Evolutionary conservation across 2,329 filamentous ascomycete species (phyloP), one percentile per base, ranked within the genome.

Genomic region (Thelonectria blattea): DNA sequence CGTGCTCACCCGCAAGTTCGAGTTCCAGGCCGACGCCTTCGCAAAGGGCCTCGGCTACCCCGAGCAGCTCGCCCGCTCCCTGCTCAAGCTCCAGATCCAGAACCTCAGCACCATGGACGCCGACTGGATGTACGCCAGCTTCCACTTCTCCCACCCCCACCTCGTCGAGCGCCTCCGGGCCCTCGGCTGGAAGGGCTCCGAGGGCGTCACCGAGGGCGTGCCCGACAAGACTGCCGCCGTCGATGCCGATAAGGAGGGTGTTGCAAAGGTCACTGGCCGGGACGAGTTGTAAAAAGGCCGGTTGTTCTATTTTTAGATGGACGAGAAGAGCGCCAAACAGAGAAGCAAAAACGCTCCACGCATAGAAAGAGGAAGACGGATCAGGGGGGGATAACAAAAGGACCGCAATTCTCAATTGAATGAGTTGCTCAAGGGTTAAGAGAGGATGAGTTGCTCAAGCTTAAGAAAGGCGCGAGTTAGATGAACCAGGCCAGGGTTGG

Each of bases 81-180:
- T 99, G 65, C 93, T 99, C 80, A 97, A 97, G 82, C 90, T 99
- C 53, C 96, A 99, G 80, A 92, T 97, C 72, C 93, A 98, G 82
- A 99, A 99, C 75, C 84, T 99, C 68, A 96, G 92, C 78, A 96
- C 92, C 63, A 98, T 99, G 94, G 95, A 99, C 72, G 95, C 95
- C 27, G 96, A 99, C 79, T 96, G 91, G 91, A 88, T 97, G 85
- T 99, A 96, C 78, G 95, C 95, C 55, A 96, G 90, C 79, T 99
- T 98, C 83, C 93, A 99, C 81, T 97, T 96, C 84, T 97, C 94
- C 22, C 95, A 99, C 79, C 95, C 95, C 1, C 97, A 98, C 68
- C 82, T 99, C 67, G 91, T 93, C 1, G 96, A 99, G 84, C 88
- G 95, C 71, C 83, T 99, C 71, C 92, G 91, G 77, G 95, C 94